phyloP scores from a whole-genome alignment of 345 rosid genomes.

The Eucalyptus cloeziana region DNA sequence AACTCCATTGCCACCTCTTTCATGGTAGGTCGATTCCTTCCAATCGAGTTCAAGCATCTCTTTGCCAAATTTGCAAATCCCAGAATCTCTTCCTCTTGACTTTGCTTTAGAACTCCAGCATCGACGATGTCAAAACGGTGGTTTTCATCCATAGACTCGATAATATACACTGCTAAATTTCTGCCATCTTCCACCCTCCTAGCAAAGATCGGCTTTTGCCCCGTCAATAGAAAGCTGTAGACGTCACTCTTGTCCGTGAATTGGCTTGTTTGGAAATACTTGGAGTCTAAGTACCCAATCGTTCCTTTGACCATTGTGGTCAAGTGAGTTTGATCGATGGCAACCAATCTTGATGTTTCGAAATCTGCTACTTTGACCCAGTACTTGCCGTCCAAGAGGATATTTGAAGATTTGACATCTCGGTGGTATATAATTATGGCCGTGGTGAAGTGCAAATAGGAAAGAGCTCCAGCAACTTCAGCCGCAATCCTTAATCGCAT shows the following conservation, averaged over 20 bases:
- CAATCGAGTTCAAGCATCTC: not conserved
- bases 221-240: constrained; percentile 1
- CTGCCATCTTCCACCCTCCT: not conserved
- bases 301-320: constrained; percentile 9
- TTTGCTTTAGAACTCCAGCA: not conserved
- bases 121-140: not conserved
- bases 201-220: not conserved
- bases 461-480: not conserved
- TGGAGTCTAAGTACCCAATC: constrained; percentile 1
- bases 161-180: not conserved
- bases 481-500: not conserved
- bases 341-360: not conserved
- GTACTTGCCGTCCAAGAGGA: constrained; percentile 1
- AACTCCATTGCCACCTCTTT: not conserved
- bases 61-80: not conserved
- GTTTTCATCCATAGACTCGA: not conserved
- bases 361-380: constrained; percentile 5
- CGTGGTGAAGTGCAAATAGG: not conserved
- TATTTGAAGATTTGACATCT: constrained; percentile 1
- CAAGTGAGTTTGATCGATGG: not conserved
- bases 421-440: constrained; percentile 1
- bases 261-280: constrained; percentile 1
- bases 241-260: constrained; percentile 6
- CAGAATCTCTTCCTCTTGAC: not conserved
- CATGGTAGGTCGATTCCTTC: not conserved